phyloP scores from a whole-genome alignment of 257 asterid species.

The Schizonepeta tenuifolia region DNA sequence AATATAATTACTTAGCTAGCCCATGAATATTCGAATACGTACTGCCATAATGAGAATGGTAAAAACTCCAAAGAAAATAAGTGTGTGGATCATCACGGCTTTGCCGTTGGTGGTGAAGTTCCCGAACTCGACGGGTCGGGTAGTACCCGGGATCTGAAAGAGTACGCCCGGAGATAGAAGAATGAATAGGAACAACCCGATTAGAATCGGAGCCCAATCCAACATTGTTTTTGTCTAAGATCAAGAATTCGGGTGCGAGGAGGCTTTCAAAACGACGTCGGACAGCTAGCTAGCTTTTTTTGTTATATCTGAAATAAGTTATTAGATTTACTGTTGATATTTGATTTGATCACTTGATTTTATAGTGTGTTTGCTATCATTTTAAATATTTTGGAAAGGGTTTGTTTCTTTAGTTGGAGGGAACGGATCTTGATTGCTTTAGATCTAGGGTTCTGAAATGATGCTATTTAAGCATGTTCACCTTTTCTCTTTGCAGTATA shows the following conservation, averaged over 20 bases:
- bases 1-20: conserved; percentile 6
- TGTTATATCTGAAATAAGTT: background rate
- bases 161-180: conserved; percentile 59
- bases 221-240: conserved; percentile 36
- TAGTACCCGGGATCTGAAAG: conserved; percentile 61
- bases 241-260: too few species aligned
- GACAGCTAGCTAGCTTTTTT: too few species aligned
- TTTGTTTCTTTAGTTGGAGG: conserved; percentile 31
- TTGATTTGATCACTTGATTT: conserved; percentile 5
- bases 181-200: conserved; percentile 54
- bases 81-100: conserved; percentile 55
- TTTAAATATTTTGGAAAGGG: conserved; percentile 18
- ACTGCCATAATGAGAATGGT: conserved; percentile 61
- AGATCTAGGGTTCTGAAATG: conserved; percentile 33
- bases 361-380: conserved; percentile 22
- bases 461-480: background rate
- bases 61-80: conserved; percentile 48
- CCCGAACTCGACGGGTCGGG: conserved; percentile 52
- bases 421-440: conserved; percentile 42
- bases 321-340: background rate
- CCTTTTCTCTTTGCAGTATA: background rate
- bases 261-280: conserved; percentile 9
- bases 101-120: conserved; percentile 60
- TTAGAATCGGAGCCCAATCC: conserved; percentile 60
- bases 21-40: conserved; percentile 44